phyloP scores from a whole-genome alignment of 768 basidiomycete genomes.

The Imleria badia region DNA sequence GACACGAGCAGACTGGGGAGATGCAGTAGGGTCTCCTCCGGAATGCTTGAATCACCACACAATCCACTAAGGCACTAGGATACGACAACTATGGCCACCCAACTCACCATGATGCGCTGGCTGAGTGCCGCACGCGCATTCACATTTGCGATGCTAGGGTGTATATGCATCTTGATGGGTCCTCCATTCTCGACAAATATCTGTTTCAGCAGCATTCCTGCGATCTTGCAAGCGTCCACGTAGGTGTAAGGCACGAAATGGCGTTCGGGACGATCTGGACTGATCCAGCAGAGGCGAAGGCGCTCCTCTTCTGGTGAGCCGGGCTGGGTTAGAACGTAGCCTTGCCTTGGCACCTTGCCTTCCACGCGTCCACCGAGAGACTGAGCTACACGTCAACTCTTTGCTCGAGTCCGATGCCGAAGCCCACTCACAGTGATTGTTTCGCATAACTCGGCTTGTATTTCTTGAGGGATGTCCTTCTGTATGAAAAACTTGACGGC shows the following conservation, averaged over 20 bases:
- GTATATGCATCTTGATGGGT: constrained; percentile 77
- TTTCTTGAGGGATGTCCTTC: constrained; percentile 67
- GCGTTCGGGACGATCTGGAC: constrained; percentile 66
- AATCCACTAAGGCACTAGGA: neutral
- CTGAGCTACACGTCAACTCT: constrained; percentile 35
- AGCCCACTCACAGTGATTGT: constrained; percentile 56
- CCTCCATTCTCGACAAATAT: constrained; percentile 67
- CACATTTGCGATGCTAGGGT: constrained; percentile 75
- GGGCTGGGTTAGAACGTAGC: constrained; percentile 69
- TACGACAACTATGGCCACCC: constrained; percentile 1
- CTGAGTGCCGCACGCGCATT: constrained; percentile 67
- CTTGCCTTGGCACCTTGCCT: constrained; percentile 72
- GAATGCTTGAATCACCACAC: constrained; percentile 55
- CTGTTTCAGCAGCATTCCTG: constrained; percentile 69
- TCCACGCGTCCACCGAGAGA: constrained; percentile 76
- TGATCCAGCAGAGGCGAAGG: constrained; percentile 72
- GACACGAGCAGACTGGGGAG: constrained; percentile 68
- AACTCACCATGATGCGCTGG: constrained; percentile 66
- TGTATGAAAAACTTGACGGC: constrained; percentile 85
- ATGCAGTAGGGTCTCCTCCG: constrained; percentile 73
- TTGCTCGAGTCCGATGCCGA: neutral
- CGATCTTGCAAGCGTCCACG: constrained; percentile 83
- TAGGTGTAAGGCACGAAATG: constrained; percentile 81
- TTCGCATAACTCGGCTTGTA: constrained; percentile 71
- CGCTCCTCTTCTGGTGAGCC: constrained; percentile 72